phyloP scores from a whole-genome alignment of 345 rosid species.

The Eucalyptus globulus region DNA sequence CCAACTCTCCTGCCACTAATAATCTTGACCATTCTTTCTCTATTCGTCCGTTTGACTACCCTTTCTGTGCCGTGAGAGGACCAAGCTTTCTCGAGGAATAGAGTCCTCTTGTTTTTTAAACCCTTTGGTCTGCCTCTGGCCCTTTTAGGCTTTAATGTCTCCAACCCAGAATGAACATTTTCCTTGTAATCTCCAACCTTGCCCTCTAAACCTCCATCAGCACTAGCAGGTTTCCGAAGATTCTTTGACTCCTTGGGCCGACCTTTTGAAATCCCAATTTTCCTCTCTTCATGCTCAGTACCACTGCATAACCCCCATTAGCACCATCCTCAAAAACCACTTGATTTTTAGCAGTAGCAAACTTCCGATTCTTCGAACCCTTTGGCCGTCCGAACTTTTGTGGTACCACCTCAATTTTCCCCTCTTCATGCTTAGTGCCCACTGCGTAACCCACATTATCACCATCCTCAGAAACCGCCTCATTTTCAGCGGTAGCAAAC shows the following conservation, averaged over 20 bases:
- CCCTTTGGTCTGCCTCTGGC: background rate
- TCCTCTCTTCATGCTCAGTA: background rate
- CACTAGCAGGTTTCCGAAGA: background rate
- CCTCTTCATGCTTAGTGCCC: background rate
- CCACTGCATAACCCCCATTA: background rate
- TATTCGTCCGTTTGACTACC: background rate
- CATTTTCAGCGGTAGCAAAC: background rate
- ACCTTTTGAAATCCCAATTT: background rate
- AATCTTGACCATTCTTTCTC: background rate
- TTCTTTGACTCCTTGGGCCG: background rate
- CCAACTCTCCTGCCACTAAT: background rate
- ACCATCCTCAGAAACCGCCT: background rate
- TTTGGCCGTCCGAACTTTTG: background rate
- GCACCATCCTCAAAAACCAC: background rate
- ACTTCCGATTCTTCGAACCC: background rate
- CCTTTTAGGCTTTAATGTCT: background rate
- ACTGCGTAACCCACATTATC: background rate
- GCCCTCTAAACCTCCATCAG: background rate
- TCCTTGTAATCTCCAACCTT: background rate
- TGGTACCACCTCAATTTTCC: background rate
- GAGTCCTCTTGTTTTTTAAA: background rate
- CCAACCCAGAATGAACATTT: background rate
- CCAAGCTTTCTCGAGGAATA: background rate
- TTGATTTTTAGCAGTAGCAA: background rate
- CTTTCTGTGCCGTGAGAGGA: background rate